Evolutionary conservation across 768 basidiomycete species (phyloP).

Genomic region (Nidula microcarpa): DNA sequence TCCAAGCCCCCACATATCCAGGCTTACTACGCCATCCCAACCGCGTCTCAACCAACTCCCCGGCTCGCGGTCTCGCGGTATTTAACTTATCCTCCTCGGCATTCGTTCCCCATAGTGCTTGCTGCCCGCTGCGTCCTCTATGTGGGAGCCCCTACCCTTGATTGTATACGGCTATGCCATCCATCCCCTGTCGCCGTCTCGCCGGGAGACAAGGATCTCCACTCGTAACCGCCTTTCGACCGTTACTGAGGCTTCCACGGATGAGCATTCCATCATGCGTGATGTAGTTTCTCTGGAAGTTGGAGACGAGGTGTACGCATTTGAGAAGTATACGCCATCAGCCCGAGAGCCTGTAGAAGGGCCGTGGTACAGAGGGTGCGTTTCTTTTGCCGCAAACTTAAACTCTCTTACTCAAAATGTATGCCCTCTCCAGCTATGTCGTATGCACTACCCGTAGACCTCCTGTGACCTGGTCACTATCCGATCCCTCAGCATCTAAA

Average conservation of each 20-base stretch:
- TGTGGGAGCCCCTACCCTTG: constrained; percentile 54
- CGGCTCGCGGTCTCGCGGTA: no score
- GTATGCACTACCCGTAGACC: constrained; percentile 79
- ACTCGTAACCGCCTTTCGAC: constrained; percentile 55
- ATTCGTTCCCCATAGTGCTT: background rate
- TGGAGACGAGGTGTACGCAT: constrained; percentile 96
- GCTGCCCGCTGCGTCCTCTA: constrained; percentile 9
- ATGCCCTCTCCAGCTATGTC: constrained; percentile 58
- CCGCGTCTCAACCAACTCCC: background rate
- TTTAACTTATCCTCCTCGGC: background rate
- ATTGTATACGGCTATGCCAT: constrained; percentile 91
- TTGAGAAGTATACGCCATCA: constrained; percentile 81
- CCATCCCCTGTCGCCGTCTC: constrained; percentile 75
- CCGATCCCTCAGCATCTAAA: constrained; percentile 55
- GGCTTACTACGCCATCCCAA: background rate
- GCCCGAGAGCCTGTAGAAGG: constrained; percentile 70
- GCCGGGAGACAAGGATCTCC: constrained; percentile 66
- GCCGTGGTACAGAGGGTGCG: constrained; percentile 93
- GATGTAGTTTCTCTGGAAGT: constrained; percentile 88
- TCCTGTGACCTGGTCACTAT: constrained; percentile 60
- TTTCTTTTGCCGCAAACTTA: constrained; percentile 13
- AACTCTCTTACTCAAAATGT: constrained; percentile 3
- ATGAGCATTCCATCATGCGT: constrained; percentile 61
- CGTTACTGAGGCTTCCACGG: constrained; percentile 60
- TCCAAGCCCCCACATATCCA: no score